Evolutionary conservation across 768 basidiomycete species (phyloP), one percentile per base, ranked within the genome.

Genomic region (Suillus discolor): DNA sequence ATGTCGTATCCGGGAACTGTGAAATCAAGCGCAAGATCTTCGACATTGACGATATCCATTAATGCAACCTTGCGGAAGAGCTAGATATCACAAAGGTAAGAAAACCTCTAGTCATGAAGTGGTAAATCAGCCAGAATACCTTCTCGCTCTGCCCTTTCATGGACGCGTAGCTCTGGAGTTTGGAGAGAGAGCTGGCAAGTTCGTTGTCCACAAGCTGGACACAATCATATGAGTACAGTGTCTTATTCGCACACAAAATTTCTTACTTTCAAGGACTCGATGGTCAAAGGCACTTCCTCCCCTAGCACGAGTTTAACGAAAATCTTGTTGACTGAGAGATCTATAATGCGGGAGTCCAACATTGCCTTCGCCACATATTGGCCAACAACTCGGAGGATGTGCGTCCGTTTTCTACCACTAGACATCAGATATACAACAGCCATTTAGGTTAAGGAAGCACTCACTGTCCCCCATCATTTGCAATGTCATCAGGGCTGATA

Each of bases 351-450:
- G 12, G 96, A 97, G 78, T 99, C 97, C 53, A 99, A 81, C 85
- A 99, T 89, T 4, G 97, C 96, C 79, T 98, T 97, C 11, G 96
- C 97, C 31, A 97, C 89, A 77, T 99, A 98, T 77, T 97, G 94
- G 4, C 97, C 97, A 57, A 99, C 89, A 25, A 96, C 90, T 49
- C 90, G 87, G 76, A 96, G 90, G 62, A 97, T 86, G 71, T 94
- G 91, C 6, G 91, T 90, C 31, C 89, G 85, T 82, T 95, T 94
- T 73, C 93, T 94, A 71, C 18, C 16, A 41, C 45, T 66, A 49
- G 64, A 39, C 36, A 47, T 65, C 49, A 62, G 62, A 65, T 68
- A n/a, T 64, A n/a, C 49, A 59, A 28, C 18, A 34, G 15, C 36
- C 11, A 18, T 13, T 36, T 53, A 49, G 61, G 54, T 28, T 23